Evolutionary conservation across 768 basidiomycete species (phyloP), one percentile per base, ranked within the genome.

Genomic region (Amanita molliuscula): DNA sequence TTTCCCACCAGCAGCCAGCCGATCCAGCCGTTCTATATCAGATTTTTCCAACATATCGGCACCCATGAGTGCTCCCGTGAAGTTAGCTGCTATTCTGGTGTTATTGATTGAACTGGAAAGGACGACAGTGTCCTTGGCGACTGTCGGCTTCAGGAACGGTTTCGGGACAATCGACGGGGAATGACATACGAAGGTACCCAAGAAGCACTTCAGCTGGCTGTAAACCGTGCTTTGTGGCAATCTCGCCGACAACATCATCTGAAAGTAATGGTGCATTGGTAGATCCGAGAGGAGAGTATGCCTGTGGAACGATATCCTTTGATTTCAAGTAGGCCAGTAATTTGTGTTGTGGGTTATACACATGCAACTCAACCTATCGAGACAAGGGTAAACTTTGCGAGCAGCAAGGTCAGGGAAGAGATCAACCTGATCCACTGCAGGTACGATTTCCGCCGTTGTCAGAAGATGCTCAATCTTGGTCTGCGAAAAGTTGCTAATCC

Each of bases 241-340:
- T 73, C 55, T 72, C 68, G 3, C 66, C 54, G 6, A 84, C 79
- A 3, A 73, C 69, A 45, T 80, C 76, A 56, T 92, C 87, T 5
- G 59, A 61, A 29, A 90, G 61, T 6, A 91, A 67, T 6, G 84
- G 84, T 1, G 83, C 77, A 56, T 75, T 73, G 9, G 78, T 72
- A 7, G 81, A 84, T 31, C 82, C 88, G 11, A 91, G 77, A 7
- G 90, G 88, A 6, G 85, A 90, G 63, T 87, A 92, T 0, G 89
- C 88, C 62, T 88, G 74, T 0, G 84, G 72, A 44, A 81, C 66
- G 57, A 92, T 90, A 16, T 69, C 71, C 61, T 88, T 80, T 15
- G 73, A 69, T 60, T 74, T 72, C 54, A 86, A 69, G 65, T 77
- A 90, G 9, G 68, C 66, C 36, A 81, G 48, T 44, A 89, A 75